Percentiles rank a stretch among this genome's conserved stretches.
These are phyloP conservation scores for Epichloe hybrida DNA, from an alignment of 2,329 filamentous ascomycete species.

Conservation along the genomic window DNA sequence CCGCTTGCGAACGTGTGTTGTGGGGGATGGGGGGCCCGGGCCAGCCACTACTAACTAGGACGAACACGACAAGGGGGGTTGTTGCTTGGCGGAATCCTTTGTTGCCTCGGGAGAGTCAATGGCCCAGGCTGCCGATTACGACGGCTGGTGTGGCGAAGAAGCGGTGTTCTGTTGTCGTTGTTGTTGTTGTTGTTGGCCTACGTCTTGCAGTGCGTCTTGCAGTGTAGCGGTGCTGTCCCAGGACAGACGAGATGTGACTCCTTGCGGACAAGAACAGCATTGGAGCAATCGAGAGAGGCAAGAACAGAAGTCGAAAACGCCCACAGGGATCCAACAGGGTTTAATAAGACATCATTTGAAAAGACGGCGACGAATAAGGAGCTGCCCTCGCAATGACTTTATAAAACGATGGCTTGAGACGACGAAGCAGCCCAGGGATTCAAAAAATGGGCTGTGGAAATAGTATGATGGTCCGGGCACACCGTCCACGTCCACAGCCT, in stretches of 20 bases:
- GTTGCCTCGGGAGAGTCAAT: neutral
- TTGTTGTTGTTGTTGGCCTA: neutral
- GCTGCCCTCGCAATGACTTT: neutral
- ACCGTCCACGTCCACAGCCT: neutral
- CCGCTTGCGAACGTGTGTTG: neutral
- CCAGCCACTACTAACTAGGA: neutral
- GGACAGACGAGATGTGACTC: no score
- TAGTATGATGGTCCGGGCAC: neutral
- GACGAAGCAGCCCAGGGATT: neutral
- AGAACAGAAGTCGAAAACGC: neutral
- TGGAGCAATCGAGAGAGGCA: no score
- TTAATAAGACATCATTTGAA: neutral
- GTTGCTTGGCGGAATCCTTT: neutral
- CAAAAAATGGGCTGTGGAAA: no score
- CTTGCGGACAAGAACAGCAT: no score
- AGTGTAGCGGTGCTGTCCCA: no score
- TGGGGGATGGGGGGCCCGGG: neutral
- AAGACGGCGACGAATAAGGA: neutral
- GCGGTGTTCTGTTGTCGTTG: neutral
- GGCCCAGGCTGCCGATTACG: neutral
- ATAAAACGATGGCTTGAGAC: neutral
- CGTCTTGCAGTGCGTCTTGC: no score
- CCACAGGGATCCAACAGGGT: neutral
- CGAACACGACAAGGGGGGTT: neutral
- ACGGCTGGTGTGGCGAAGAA: constrained; percentile 3